phyloP scores from a whole-genome alignment of 2,329 filamentous ascomycete genomes.

The Pyrenochaeta sp. region DNA sequence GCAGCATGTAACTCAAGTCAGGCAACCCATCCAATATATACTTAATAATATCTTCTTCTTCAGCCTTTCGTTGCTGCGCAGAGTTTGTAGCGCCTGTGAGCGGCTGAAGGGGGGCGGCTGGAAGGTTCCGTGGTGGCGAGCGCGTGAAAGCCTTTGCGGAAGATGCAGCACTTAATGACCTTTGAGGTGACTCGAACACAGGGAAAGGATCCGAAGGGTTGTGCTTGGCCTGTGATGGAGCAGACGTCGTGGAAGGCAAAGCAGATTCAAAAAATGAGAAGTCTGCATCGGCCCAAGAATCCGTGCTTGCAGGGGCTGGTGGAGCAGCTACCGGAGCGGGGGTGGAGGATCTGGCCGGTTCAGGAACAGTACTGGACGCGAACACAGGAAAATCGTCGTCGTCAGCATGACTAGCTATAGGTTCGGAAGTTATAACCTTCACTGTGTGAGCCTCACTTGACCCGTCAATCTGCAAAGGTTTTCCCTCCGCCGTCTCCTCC shows the following conservation, averaged over 20 bases:
- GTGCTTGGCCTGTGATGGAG: slow-evolving; percentile 6
- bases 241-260: slow-evolving; percentile 4
- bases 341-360: slow-evolving; percentile 11
- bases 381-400: slow-evolving; percentile 6
- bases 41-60: slow-evolving; percentile 40
- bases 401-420: not conserved
- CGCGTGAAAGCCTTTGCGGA: slow-evolving; percentile 26
- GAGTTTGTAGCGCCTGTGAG: slow-evolving; percentile 36
- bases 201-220: slow-evolving; percentile 33
- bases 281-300: slow-evolving; percentile 23
- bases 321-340: slow-evolving; percentile 8
- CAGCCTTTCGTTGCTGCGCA: slow-evolving; percentile 33
- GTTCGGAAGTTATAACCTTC: not conserved
- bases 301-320: slow-evolving; percentile 10
- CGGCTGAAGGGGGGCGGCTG: slow-evolving; percentile 29
- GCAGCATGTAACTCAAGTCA: slow-evolving; percentile 46
- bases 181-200: slow-evolving; percentile 32
- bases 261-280: slow-evolving; percentile 43
- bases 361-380: not conserved
- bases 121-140: slow-evolving; percentile 26
- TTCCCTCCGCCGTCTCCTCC: not conserved
- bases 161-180: slow-evolving; percentile 12
- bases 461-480: not conserved
- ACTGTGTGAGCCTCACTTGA: too few relatives aligned
- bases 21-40: slow-evolving; percentile 39